These are phyloP conservation scores for Phialophora verrucosa DNA, from an alignment of 2,329 filamentous ascomycete genomes.

Conservation along the genomic window DNA sequence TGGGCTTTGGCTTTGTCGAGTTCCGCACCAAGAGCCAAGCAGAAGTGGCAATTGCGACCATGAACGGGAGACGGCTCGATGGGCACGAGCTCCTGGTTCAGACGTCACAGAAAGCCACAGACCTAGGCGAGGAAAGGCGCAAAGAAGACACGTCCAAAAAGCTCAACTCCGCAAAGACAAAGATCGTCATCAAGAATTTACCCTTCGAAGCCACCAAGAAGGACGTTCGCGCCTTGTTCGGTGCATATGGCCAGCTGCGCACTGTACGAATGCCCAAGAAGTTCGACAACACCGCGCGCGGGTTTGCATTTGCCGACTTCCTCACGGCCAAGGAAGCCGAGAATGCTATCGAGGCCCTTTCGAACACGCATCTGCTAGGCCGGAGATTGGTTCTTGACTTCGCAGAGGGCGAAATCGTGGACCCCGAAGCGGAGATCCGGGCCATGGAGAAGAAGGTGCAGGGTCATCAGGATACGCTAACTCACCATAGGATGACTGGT, in stretches of 20 bases:
- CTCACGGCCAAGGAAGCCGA: constrained; percentile 86
- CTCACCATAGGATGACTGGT: constrained; percentile 80
- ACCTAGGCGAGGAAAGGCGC: constrained; percentile 84
- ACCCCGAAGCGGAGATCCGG: constrained; percentile 93
- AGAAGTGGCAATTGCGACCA: constrained; percentile 76
- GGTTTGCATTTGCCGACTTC: constrained; percentile 97
- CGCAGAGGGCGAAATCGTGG: constrained; percentile 83
- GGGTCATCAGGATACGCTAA: constrained; percentile 86
- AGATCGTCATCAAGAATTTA: constrained; percentile 97
- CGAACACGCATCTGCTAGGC: constrained; percentile 91
- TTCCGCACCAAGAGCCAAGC: constrained; percentile 81
- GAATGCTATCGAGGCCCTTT: constrained; percentile 88
- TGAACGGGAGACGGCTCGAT: constrained; percentile 88
- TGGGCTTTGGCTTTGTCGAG: constrained; percentile 96
- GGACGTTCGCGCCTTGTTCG: constrained; percentile 83
- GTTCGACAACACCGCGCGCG: constrained; percentile 84
- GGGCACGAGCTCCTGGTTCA: constrained; percentile 84
- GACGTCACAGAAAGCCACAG: constrained; percentile 82
- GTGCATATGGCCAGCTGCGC: constrained; percentile 87
- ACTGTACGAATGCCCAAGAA: constrained; percentile 95
- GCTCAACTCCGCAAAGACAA: constrained; percentile 75
- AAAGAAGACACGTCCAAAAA: constrained; percentile 85
- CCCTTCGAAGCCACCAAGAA: constrained; percentile 95
- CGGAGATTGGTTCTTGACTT: constrained; percentile 89
- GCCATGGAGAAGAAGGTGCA: constrained; percentile 97